Evolutionary conservation across 352 stramenopile genomes (phyloP), one percentile per base, ranked within the genome.

Genomic region (Globisporangium yorkense): DNA sequence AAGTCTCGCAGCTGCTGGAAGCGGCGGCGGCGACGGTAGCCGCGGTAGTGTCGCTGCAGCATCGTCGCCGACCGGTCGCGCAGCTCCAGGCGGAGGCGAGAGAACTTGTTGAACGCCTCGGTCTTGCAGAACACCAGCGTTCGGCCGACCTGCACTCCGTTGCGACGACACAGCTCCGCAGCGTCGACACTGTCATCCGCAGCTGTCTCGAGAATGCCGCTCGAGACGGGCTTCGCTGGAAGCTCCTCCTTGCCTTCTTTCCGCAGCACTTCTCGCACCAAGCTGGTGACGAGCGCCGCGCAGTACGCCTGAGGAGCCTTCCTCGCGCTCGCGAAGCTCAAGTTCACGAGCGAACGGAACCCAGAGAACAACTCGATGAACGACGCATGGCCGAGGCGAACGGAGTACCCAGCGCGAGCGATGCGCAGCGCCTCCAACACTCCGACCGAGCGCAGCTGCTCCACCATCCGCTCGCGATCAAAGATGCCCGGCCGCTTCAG

Each of bases 391-490:
- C 86, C 68, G 33, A 98, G 92, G 13, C 96, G 93, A 13, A 97
- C 96, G 24, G 96, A 96, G 70, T 98, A 99, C 0, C 96, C 97
- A 51, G 96, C 89, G 54, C 96, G 89, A 27, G 89, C 92, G 40
- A 99, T 98, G 9, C 92, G 82, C 12, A 99, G 87, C 9, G 96
- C 96, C 63, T 99, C 96, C 8, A 99, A 68, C 6, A 99, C 90
- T 49, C 97, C 97, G 48, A 97, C 96, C 29, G 96, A 99, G 18
- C 92, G 85, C 40, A 99, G 88, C 74, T 99, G 97, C 56, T 99
- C 90, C 5, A 99, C 89, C 79, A 99, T 96, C 39, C 96, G 88
- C 51, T 79, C 67, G 33, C 78, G 80, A 62, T 92, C 70, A 31
- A 94, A 89, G 20, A 77, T 62, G 12, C 69, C 67, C 3, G 84